These are phyloP conservation scores for Phaeosphaeriaceae sp. DNA, from an alignment of 2,329 filamentous ascomycete species.

Conservation along the genomic window DNA sequence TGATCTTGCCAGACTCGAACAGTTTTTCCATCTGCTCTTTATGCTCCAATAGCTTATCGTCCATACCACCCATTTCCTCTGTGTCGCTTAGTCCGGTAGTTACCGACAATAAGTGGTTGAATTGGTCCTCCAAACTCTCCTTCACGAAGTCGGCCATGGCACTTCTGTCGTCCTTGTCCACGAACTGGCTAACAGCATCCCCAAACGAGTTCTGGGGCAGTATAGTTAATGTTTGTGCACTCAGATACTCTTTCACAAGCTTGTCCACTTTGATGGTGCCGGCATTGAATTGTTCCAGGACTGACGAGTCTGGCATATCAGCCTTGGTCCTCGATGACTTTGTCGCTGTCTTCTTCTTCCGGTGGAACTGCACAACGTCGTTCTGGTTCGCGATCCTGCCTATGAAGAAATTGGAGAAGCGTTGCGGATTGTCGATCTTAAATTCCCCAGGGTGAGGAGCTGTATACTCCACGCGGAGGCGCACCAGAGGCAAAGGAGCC, in stretches of 20 bases:
- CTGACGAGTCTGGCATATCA: constrained; percentile 69
- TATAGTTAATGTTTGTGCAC: constrained; percentile 87
- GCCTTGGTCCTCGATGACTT: constrained; percentile 54
- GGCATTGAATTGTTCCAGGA: constrained; percentile 66
- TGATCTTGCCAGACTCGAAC: constrained; percentile 71
- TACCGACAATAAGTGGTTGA: constrained; percentile 50
- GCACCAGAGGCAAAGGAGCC: constrained; percentile 80
- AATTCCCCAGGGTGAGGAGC: constrained; percentile 84
- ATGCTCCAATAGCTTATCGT: constrained; percentile 38
- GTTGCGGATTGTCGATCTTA: constrained; percentile 92
- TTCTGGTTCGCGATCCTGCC: constrained; percentile 92
- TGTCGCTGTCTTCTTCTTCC: constrained; percentile 73
- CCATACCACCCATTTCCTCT: constrained; percentile 76
- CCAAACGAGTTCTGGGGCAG: constrained; percentile 91
- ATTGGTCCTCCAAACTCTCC: constrained; percentile 52
- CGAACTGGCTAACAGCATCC: constrained; percentile 90
- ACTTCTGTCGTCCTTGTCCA: constrained; percentile 93
- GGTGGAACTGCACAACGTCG: constrained; percentile 91
- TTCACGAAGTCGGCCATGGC: constrained; percentile 69
- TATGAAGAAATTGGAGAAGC: constrained; percentile 91
- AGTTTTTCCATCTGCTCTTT: constrained; percentile 71
- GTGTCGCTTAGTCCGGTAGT: constrained; percentile 71
- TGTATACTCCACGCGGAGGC: constrained; percentile 89
- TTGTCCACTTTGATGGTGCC: constrained; percentile 88
- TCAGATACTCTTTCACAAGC: constrained; percentile 85